phyloP scores from a whole-genome alignment of 768 basidiomycete species.

The Boletellus ananas region DNA sequence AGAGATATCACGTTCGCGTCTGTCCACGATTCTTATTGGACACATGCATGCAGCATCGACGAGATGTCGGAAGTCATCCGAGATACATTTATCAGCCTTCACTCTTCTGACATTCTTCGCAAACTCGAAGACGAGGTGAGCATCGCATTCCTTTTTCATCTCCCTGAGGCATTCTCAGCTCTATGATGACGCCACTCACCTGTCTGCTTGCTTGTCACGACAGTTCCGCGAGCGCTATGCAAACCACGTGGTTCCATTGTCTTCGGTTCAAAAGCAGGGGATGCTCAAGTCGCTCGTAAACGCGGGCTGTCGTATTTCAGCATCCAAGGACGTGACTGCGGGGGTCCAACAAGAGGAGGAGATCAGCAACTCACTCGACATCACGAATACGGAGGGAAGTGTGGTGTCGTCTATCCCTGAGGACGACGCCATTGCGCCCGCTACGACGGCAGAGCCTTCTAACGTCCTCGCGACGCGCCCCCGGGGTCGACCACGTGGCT shows the following conservation, averaged over 20 bases:
- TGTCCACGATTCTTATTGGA: slow-evolving; percentile 99
- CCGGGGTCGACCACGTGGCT: slow-evolving; percentile 20
- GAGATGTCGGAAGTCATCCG: slow-evolving; percentile 87
- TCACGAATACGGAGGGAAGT: slow-evolving; percentile 36
- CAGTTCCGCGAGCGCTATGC: slow-evolving; percentile 79
- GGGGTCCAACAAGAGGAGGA: slow-evolving; percentile 13
- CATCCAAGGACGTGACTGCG: slow-evolving; percentile 38
- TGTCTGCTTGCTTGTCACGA: too few species aligned
- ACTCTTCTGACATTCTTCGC: slow-evolving; percentile 79
- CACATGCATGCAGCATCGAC: slow-evolving; percentile 84
- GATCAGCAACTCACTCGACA: slow-evolving; percentile 35
- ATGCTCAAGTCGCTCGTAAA: slow-evolving; percentile 39
- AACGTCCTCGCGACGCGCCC: slow-evolving; percentile 3
- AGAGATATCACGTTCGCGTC: slow-evolving; percentile 83
- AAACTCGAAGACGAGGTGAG: slow-evolving; percentile 72
- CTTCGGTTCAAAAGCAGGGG: slow-evolving; percentile 36
- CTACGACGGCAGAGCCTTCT: slow-evolving; percentile 4
- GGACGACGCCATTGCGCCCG: not conserved
- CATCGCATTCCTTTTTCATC: not conserved
- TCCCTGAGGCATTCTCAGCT: not conserved
- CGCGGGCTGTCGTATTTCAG: slow-evolving; percentile 45
- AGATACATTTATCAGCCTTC: slow-evolving; percentile 89
- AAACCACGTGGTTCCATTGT: slow-evolving; percentile 62
- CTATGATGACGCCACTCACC: too few species aligned
- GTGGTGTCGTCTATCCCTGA: slow-evolving; percentile 27